Conservation (phyloP, 2,329 filamentous ascomycete species). For the Talaromyces funiculosus region DNA sequence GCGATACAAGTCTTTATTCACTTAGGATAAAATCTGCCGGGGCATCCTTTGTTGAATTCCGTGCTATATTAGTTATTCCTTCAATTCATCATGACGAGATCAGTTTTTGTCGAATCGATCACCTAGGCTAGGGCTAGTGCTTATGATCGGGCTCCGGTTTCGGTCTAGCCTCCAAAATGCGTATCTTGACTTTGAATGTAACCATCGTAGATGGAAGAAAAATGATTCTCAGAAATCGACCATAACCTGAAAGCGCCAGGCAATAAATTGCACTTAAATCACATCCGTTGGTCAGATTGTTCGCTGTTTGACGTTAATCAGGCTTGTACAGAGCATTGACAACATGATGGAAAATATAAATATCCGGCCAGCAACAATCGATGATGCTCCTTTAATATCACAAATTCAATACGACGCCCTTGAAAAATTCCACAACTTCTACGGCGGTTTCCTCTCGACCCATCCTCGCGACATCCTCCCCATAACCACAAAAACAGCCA, state of each 20-base stretch:
- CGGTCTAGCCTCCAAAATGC: background rate
- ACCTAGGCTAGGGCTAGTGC: background rate
- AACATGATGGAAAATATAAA: background rate
- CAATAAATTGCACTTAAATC: too few relatives aligned
- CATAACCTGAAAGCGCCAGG: background rate
- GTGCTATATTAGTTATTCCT: too few relatives aligned
- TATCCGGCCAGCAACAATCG: background rate
- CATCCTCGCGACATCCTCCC: background rate
- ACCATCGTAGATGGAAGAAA: too few relatives aligned
- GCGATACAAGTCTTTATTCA: background rate
- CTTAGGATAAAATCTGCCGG: background rate
- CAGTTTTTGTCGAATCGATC: background rate
- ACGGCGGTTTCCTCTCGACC: background rate
- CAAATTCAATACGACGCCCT: conserved; percentile 3
- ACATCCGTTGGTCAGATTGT: too few relatives aligned
- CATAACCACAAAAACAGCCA: background rate
- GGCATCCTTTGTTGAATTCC: too few relatives aligned
- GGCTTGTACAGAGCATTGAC: too few relatives aligned
- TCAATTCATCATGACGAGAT: background rate
- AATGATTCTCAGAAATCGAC: background rate
- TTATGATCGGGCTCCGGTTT: background rate
- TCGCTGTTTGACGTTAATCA: too few relatives aligned
- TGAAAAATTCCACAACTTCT: conserved; percentile 5
- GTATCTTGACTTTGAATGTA: background rate
- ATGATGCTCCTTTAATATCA: background rate